Percentiles rank a stretch among this genome's conserved stretches.
Conservation (phyloP, 371 early-diverging fungal genomes). For the Lichtheimia corymbifera region DNA sequence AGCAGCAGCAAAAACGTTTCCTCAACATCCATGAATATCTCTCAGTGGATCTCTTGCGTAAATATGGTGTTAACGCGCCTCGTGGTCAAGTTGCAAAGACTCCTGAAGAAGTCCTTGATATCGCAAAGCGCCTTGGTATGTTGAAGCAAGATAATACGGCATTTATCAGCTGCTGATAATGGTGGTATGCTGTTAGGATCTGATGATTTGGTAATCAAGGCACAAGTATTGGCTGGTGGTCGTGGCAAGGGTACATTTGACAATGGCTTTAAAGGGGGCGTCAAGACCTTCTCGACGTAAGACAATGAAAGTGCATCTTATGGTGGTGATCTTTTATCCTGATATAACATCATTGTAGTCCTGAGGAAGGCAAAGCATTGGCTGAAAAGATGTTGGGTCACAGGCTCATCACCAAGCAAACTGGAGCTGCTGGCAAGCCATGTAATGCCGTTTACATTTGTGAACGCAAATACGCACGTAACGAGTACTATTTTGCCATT, state of each 20-base stretch:
- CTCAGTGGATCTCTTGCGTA: constrained; percentile 88
- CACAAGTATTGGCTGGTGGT: constrained; percentile 98
- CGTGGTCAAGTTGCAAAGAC: constrained; percentile 89
- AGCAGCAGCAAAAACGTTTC: constrained; percentile 80
- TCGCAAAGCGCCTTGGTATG: constrained; percentile 84
- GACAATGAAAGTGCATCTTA: constrained; percentile 22
- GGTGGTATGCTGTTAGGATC: constrained; percentile 45
- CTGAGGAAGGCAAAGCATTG: constrained; percentile 84
- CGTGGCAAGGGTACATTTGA: constrained; percentile 98
- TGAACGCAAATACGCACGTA: constrained; percentile 93
- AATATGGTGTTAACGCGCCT: constrained; percentile 92
- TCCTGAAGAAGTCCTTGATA: constrained; percentile 84
- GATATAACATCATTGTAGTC: constrained; percentile 46
- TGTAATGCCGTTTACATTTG: constrained; percentile 94
- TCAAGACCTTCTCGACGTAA: constrained; percentile 90
- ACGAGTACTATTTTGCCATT: constrained; percentile 98
- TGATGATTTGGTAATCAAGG: constrained; percentile 95
- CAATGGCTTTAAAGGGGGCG: constrained; percentile 96
- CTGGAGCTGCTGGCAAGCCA: constrained; percentile 92
- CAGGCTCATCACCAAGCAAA: constrained; percentile 97
- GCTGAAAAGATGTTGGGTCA: constrained; percentile 97
- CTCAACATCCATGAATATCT: constrained; percentile 97
- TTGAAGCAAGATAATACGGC: constrained; percentile 3
- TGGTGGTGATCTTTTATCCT: background rate
- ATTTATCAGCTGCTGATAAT: background rate